Percentiles rank a stretch among this genome's conserved stretches.
Evolutionary conservation across 2,329 filamentous ascomycete species (phyloP).

Genomic region (Sporothrix sp.): DNA sequence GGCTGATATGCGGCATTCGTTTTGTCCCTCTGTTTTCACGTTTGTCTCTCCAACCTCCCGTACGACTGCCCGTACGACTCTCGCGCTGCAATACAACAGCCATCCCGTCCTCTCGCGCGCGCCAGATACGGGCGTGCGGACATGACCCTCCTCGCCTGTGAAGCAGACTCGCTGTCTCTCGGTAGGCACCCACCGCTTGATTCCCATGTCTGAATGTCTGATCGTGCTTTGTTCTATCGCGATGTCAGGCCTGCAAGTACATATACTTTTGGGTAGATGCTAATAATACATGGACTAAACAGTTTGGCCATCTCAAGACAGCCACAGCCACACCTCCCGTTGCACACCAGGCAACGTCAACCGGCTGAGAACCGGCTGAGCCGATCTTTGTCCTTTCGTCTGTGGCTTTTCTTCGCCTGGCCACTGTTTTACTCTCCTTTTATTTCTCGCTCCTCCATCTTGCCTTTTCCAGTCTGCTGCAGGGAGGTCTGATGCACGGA

Average conservation of each 20-base stretch:
- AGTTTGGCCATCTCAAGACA: no score
- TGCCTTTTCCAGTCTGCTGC: constrained; percentile 2
- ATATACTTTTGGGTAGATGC: no score
- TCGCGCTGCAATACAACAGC: background rate
- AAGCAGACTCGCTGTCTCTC: constrained; percentile 5
- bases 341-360: no score
- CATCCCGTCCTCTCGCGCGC: background rate
- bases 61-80: background rate
- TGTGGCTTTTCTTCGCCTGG: background rate
- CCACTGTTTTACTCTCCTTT: background rate
- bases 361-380: no score
- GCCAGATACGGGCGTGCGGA: background rate
- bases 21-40: no score
- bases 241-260: background rate
- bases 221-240: background rate
- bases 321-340: no score
- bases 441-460: background rate
- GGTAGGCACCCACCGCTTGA: background rate
- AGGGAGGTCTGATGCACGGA: constrained; percentile 8
- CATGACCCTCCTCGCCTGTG: constrained; percentile 4
- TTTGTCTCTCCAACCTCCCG: no score
- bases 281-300: no score
- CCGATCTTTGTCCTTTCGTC: no score
- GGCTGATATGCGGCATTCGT: no score
- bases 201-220: background rate